These are phyloP conservation scores for Kurtzmaniella natalensis DNA, from an alignment of 1,139 yeast species.

Conservation along the genomic window DNA sequence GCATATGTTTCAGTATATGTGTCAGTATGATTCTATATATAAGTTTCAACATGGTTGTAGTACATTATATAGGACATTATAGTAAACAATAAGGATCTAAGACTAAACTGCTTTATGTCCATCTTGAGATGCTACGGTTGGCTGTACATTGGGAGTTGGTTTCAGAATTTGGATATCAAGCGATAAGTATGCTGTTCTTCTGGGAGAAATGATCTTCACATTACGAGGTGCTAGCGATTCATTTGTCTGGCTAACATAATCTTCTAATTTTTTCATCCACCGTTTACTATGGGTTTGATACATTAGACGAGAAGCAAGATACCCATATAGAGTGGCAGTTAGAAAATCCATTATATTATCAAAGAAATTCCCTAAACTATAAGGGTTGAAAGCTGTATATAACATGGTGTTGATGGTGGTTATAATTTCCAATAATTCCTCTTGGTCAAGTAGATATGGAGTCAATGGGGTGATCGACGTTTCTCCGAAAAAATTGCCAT, in stretches of 20 bases:
- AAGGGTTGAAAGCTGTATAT: constrained; percentile 37
- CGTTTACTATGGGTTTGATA: constrained; percentile 22
- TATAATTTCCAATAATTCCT: constrained; percentile 41
- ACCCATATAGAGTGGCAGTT: constrained; percentile 33
- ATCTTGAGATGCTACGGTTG: no score
- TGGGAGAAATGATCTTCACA: constrained; percentile 49
- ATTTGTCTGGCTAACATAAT: constrained; percentile 42
- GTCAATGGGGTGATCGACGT: constrained; percentile 55
- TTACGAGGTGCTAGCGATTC: constrained; percentile 12
- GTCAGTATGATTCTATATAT: no score
- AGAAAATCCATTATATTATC: constrained; percentile 45
- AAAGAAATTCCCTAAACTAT: constrained; percentile 27
- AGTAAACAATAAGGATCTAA: no score
- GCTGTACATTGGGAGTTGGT: no score
- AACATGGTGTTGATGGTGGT: constrained; percentile 41
- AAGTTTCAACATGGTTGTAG: no score
- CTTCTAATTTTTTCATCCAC: constrained; percentile 37
- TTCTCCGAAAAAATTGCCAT: constrained; percentile 44
- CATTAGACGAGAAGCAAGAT: constrained; percentile 15
- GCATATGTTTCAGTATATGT: no score
- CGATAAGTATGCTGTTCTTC: constrained; percentile 58
- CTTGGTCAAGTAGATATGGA: constrained; percentile 27
- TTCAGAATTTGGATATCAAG: constrained; percentile 25
- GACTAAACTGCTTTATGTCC: no score
- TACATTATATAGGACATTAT: no score